Evolutionary conservation across 352 stramenopile genomes (phyloP).

Genomic region (Phytophthora palmivora): DNA sequence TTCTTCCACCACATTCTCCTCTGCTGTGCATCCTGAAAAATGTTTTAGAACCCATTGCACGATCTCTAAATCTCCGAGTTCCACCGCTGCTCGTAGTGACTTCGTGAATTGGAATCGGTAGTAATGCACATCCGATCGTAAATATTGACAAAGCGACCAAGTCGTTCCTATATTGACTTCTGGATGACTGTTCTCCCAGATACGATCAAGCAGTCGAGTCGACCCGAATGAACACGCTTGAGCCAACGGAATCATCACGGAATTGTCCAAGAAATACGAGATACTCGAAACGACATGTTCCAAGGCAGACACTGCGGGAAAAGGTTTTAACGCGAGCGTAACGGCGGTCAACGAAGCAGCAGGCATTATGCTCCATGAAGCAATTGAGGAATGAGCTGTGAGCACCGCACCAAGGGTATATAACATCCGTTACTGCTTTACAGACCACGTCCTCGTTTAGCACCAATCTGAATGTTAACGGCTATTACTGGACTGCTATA

Average conservation of each 20-base stretch:
- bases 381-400: too few relatives aligned
- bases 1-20: constrained; percentile 23
- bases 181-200: constrained; percentile 23
- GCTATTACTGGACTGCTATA: too few relatives aligned
- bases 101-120: constrained; percentile 20
- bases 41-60: constrained; percentile 14
- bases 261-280: constrained; percentile 24
- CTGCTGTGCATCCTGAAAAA: constrained; percentile 18
- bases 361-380: too few relatives aligned
- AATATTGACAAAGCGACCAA: constrained; percentile 19
- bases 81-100: constrained; percentile 2
- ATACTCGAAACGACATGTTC: constrained; percentile 13
- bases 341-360: too few relatives aligned
- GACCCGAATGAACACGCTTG: constrained; percentile 10
- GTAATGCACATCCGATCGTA: constrained; percentile 18
- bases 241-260: constrained; percentile 15
- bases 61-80: constrained; percentile 15
- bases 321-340: too few relatives aligned
- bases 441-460: too few relatives aligned
- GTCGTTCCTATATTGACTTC: neutral
- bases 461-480: too few relatives aligned
- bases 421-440: too few relatives aligned
- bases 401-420: too few relatives aligned
- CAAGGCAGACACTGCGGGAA: neutral
- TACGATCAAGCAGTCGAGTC: constrained; percentile 16